Evolutionary conservation across 2,329 filamentous ascomycete genomes (phyloP).

Genomic region (Tolypocladium endophyticum): DNA sequence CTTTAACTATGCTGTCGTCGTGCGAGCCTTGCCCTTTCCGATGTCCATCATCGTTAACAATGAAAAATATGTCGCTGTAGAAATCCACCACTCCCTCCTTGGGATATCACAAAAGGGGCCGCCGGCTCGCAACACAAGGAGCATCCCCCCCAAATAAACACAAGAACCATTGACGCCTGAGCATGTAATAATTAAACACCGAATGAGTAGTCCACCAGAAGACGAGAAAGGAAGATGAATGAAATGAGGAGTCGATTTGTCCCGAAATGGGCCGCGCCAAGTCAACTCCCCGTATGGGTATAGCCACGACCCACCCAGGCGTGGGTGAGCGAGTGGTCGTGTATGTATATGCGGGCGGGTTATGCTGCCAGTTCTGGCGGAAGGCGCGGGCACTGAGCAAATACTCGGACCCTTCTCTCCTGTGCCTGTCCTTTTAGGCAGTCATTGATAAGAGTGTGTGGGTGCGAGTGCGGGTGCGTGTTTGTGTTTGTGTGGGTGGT

Average conservation of each 20-base stretch:
- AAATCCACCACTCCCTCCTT: neutral
- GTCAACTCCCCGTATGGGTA: neutral
- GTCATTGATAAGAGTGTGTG: neutral
- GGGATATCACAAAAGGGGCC: slow-evolving; percentile 4
- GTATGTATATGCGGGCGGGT: neutral
- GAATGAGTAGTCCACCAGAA: too few relatives aligned
- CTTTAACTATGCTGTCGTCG: neutral
- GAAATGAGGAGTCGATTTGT: neutral
- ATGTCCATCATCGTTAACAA: neutral
- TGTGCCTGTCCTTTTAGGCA: neutral
- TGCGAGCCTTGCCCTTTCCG: neutral
- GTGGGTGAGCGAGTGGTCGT: neutral
- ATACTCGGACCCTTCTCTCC: neutral
- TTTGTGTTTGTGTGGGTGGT: neutral
- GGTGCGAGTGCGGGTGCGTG: neutral
- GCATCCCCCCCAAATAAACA: neutral
- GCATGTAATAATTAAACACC: neutral
- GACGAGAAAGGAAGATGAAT: neutral
- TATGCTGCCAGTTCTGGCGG: neutral
- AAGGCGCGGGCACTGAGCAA: neutral
- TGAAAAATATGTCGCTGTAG: neutral
- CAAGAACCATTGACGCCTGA: neutral
- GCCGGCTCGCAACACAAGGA: neutral
- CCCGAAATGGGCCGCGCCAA: neutral
- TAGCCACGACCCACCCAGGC: neutral